Percentiles rank a stretch among this genome's conserved stretches.
Evolutionary conservation across 768 basidiomycete genomes (phyloP).

Genomic region (Inosperma sp.): DNA sequence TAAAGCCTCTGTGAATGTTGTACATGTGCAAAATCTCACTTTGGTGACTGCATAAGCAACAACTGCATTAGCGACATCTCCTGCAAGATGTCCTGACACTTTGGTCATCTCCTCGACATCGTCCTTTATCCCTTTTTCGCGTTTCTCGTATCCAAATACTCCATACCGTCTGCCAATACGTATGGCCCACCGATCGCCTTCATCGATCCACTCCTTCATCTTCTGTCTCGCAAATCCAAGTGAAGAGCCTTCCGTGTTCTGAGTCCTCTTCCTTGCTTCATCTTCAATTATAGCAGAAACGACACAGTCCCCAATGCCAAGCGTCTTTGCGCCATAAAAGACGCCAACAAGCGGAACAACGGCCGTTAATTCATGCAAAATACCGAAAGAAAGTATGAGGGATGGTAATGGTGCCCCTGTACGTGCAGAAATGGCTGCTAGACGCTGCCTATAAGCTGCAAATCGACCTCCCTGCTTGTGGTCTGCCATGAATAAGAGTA

Average conservation of each 20-base stretch:
- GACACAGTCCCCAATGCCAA: conserved; percentile 67
- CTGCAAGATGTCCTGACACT: conserved; percentile 48
- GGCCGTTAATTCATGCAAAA: conserved; percentile 85
- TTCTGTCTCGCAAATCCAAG: conserved; percentile 38
- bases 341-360: conserved; percentile 67
- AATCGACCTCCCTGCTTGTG: no score
- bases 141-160: conserved; percentile 70
- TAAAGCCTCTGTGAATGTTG: no score
- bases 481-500: no score
- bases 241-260: neutral
- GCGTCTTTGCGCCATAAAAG: conserved; percentile 62
- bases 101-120: conserved; percentile 21
- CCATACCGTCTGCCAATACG: conserved; percentile 76
- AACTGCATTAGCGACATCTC: conserved; percentile 78
- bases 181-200: conserved; percentile 69
- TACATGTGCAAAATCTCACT: conserved; percentile 46
- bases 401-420: conserved; percentile 77
- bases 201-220: conserved; percentile 61
- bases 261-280: conserved; percentile 6
- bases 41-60: conserved; percentile 79
- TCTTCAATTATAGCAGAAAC: conserved; percentile 39
- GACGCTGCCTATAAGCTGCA: conserved; percentile 35
- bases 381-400: conserved; percentile 68
- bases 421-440: conserved; percentile 56
- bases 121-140: conserved; percentile 27